phyloP scores from a whole-genome alignment of 116 monocot genomes.

The Dioscorea cayenensis region DNA sequence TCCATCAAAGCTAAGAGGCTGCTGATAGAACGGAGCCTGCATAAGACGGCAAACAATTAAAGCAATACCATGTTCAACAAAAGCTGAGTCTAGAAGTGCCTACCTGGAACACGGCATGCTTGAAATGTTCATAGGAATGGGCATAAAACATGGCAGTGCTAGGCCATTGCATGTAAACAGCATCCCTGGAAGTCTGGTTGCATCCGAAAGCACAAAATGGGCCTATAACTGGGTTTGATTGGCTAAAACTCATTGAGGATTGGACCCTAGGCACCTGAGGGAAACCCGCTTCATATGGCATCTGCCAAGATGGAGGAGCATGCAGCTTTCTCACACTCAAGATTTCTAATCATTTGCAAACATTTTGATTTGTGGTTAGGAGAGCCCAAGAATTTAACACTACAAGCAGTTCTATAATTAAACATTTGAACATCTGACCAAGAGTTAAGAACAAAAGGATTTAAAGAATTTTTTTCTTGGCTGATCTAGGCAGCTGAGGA shows the following conservation, averaged over 20 bases:
- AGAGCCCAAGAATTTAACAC: too few relatives aligned
- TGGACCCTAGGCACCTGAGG: slow-evolving; percentile 31
- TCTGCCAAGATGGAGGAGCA: too few relatives aligned
- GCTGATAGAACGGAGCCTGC: slow-evolving; percentile 85
- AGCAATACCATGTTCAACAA: background rate
- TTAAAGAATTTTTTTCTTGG: too few relatives aligned
- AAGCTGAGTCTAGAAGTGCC: background rate
- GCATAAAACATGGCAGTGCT: slow-evolving; percentile 63
- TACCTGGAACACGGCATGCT: slow-evolving; percentile 53
- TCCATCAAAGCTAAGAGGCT: slow-evolving; percentile 55
- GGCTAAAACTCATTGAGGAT: slow-evolving; percentile 23
- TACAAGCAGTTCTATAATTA: too few relatives aligned
- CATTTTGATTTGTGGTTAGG: too few relatives aligned
- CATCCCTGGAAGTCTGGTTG: slow-evolving; percentile 35
- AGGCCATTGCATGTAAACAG: slow-evolving; percentile 59
- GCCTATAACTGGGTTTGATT: slow-evolving; percentile 13
- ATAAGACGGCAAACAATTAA: background rate
- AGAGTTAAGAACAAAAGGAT: too few relatives aligned
- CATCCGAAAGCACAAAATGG: slow-evolving; percentile 27
- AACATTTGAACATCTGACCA: too few relatives aligned
- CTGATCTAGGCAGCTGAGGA: too few relatives aligned
- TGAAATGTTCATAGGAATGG: slow-evolving; percentile 60
- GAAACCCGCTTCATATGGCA: slow-evolving; percentile 44
- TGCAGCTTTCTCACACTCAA: too few relatives aligned
- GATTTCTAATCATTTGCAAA: too few relatives aligned